Conservation (phyloP, 441 rosid genomes). For the Kokia cookei region DNA sequence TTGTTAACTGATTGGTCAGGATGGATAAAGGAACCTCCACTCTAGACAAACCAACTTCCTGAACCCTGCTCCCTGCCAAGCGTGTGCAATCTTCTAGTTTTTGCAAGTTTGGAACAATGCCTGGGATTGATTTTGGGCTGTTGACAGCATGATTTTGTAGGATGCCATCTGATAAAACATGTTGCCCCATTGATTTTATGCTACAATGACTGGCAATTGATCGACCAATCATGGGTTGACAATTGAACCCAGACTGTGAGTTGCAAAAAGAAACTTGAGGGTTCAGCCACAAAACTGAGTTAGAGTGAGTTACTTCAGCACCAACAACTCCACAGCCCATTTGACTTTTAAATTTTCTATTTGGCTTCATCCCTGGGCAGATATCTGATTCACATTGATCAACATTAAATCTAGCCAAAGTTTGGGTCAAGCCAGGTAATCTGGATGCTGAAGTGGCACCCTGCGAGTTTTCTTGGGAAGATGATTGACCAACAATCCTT, state of each 20-base stretch:
- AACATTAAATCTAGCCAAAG: constrained; percentile 15
- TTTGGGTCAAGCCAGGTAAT: constrained; percentile 10
- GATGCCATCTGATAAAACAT: constrained; percentile 23
- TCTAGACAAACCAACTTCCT: constrained; percentile 17
- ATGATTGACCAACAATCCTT: constrained; percentile 27
- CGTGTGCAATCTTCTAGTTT: constrained; percentile 13
- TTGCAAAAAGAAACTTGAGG: constrained; percentile 36
- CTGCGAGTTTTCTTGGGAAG: constrained; percentile 25
- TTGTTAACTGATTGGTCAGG: constrained; percentile 16
- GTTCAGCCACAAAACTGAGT: constrained; percentile 38
- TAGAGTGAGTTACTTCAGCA: constrained; percentile 34
- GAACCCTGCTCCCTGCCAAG: constrained; percentile 9
- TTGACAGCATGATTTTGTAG: constrained; percentile 14
- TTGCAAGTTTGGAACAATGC: constrained; percentile 11
- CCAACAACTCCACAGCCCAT: constrained; percentile 22
- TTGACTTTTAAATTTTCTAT: constrained; percentile 17
- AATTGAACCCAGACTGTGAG: constrained; percentile 21
- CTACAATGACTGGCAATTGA: constrained; percentile 20
- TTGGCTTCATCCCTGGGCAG: constrained; percentile 14
- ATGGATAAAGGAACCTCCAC: constrained; percentile 24
- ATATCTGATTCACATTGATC: constrained; percentile 11
- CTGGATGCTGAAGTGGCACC: constrained; percentile 18
- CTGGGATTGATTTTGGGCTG: constrained; percentile 7
- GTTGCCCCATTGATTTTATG: constrained; percentile 33
- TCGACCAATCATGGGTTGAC: constrained; percentile 19